These are phyloP conservation scores for Schizophyllum commune DNA, from an alignment of 1,284 basidiomycete genomes.

Conservation along the genomic window DNA sequence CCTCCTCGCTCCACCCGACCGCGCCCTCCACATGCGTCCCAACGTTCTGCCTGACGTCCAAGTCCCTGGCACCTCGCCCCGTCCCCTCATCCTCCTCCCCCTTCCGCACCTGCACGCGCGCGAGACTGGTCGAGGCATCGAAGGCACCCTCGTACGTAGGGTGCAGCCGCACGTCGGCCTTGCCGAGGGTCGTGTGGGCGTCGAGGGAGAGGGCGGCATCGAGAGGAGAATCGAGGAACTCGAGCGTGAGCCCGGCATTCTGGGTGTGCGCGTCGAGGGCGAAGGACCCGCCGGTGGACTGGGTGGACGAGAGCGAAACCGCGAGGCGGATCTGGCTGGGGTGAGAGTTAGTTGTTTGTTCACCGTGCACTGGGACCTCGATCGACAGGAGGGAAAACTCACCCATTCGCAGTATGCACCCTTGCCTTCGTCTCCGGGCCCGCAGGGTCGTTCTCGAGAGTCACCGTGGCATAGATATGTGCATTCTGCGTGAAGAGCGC, in stretches of 20 bases:
- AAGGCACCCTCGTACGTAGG: constrained; percentile 3
- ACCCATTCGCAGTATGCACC: constrained; percentile 33
- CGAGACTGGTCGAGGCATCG: not conserved
- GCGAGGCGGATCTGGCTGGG: constrained; percentile 1
- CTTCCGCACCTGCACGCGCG: not conserved
- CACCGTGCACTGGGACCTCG: too few relatives aligned
- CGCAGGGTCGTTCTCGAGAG: constrained; percentile 22
- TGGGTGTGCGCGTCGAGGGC: constrained; percentile 2
- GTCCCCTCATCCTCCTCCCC: constrained; percentile 1
- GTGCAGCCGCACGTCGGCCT: not conserved
- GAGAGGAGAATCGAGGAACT: constrained; percentile 1
- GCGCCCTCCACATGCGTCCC: not conserved
- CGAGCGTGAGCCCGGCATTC: not conserved
- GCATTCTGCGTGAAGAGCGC: constrained; percentile 29
- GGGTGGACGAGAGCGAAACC: constrained; percentile 4
- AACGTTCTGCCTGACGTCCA: not conserved
- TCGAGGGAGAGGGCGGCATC: not conserved
- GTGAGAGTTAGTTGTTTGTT: not conserved
- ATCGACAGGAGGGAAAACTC: constrained; percentile 7
- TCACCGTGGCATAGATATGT: constrained; percentile 25
- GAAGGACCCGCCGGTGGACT: not conserved
- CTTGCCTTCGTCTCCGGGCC: constrained; percentile 15
- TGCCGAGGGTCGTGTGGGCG: constrained; percentile 2
- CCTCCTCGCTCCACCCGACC: constrained; percentile 6
- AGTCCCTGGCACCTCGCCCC: constrained; percentile 1